Base-by-base conservation (phyloP, 176 grass and related monocot species). In the Cenchrus fungigraminus region DNA sequence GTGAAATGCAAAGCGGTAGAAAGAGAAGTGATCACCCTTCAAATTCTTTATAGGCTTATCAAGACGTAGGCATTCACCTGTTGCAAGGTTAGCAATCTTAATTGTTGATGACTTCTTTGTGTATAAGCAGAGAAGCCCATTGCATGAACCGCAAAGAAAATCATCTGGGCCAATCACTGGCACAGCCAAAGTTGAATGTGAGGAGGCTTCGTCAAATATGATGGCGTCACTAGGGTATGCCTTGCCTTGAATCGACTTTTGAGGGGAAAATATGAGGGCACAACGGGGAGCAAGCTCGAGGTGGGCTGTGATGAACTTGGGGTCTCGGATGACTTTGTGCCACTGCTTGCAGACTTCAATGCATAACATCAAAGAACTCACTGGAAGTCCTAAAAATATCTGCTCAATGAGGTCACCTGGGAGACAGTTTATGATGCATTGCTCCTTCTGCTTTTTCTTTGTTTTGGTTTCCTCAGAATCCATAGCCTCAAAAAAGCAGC, bases 71-170 rank as follows among this genome's bases (percentile, higher is more conserved):
- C 37, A 74, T 57, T 65, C 58, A 65, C 32, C 85, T 12, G 85
- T 80, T n/a, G 68, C 57, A 65, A 80, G 47, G 31, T 86, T 86
- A 2, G 68, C 69, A 57, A 87, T 67, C 69, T 86, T 87, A 37
- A 87, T 75, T 47, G 58, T 81, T 65, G 31, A 34, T 55, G 58
- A 40, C 37, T 40, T 14, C 19, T 42, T 55, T 74, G 49, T 87
- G 79, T 82, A 87, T 22, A 87, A 87, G 70, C 85, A 60, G 46
- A 87, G 61, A 59, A 87, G 85, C 2, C 62, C 85, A 87, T 87
- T 82, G 79, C 79, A 82, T 9, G 85, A 76, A 59, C 78, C 85
- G 2, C 16, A 87, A 15, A 87, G 79, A 20, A 76, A 19, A 82
- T 61, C 71, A 43, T 87, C 86, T 11, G 63, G 86, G 7, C 79